These are phyloP conservation scores for Penicillium sp. DNA, from an alignment of 2,329 filamentous ascomycete genomes.

Conservation along the genomic window DNA sequence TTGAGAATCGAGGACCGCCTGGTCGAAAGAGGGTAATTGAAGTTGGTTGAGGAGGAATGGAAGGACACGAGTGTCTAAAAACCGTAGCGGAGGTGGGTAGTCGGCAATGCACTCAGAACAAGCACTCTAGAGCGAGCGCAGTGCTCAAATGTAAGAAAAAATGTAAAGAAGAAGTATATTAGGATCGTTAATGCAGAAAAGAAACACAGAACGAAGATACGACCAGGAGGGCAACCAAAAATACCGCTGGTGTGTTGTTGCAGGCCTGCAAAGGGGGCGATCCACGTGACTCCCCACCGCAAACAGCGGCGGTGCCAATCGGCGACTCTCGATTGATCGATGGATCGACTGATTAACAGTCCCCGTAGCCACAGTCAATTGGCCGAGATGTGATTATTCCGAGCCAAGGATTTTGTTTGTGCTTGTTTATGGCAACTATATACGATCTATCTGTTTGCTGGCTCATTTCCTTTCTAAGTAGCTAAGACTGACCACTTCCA, in stretches of 20 bases:
- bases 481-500: background rate
- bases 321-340: background rate
- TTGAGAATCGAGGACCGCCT: background rate
- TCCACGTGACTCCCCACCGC: constrained; percentile 12
- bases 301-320: constrained; percentile 1
- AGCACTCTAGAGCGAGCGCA: background rate
- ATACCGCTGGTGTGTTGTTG: constrained; percentile 5
- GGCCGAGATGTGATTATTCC: background rate
- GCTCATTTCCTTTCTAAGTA: background rate
- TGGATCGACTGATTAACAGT: background rate
- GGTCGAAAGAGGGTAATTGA: background rate
- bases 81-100: background rate
- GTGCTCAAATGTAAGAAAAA: background rate
- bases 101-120: background rate
- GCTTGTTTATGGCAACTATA: background rate
- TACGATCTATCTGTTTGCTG: background rate
- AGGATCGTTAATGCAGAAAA: constrained; percentile 12
- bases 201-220: background rate
- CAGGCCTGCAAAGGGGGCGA: constrained; percentile 15
- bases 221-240: background rate
- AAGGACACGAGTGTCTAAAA: constrained; percentile 9
- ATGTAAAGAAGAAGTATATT: background rate
- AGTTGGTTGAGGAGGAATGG: background rate
- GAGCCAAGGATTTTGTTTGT: background rate
- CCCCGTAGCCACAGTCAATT: background rate